A percentile compares a stretch with the other conserved stretches of the same genome.
Conservation (phyloP, 164 flowering plant genomes). For the Nymphaea thermarum region DNA sequence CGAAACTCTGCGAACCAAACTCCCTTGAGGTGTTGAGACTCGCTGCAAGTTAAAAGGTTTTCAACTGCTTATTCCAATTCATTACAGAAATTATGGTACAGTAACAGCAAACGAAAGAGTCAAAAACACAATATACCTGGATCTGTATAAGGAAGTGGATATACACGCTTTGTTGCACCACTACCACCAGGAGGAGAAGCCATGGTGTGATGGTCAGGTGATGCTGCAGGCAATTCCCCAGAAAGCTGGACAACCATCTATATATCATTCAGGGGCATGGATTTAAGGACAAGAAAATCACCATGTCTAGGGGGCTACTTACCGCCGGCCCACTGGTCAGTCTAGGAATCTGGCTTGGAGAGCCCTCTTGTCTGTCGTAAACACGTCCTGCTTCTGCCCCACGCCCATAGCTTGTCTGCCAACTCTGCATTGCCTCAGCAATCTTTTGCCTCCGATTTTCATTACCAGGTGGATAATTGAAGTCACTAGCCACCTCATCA, state of each 20-base stretch:
- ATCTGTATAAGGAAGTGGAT: conserved; percentile 11
- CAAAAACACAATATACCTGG: conserved; percentile 39
- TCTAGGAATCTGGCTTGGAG: conserved; percentile 55
- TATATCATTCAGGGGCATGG: background rate
- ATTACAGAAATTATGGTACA: background rate
- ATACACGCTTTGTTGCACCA: conserved; percentile 2
- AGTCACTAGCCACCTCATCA: conserved; percentile 30
- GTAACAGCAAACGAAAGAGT: background rate
- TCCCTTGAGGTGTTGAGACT: conserved; percentile 41
- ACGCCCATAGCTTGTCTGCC: conserved; percentile 49
- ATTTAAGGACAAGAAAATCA: background rate
- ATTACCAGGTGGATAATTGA: conserved; percentile 44
- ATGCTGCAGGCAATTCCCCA: conserved; percentile 19
- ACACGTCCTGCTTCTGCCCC: conserved; percentile 49
- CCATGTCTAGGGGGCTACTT: background rate
- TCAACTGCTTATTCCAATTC: background rate
- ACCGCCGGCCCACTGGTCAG: conserved; percentile 66
- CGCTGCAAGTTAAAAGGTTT: conserved; percentile 25
- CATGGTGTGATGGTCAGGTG: conserved; percentile 2
- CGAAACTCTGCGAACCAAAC: conserved; percentile 61
- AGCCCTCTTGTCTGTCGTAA: conserved; percentile 54
- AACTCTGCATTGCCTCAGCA: conserved; percentile 21
- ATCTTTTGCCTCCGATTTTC: conserved; percentile 25
- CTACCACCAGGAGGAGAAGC: background rate
- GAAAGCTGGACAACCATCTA: conserved; percentile 34